Conservation (phyloP, 2,329 filamentous ascomycete species). For the Penicillium janthinellum region DNA sequence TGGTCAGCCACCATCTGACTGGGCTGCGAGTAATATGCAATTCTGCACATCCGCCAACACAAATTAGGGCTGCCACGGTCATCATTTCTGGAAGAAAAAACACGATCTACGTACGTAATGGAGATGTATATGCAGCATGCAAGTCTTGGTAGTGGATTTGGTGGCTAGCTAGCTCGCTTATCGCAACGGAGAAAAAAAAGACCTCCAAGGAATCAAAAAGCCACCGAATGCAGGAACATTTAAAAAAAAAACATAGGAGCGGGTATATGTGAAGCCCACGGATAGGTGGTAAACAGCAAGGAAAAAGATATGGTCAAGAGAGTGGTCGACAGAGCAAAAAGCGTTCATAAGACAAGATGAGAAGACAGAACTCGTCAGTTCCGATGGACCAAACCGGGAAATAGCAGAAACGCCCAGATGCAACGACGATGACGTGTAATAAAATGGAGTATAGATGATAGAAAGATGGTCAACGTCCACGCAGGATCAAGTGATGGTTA, state of each 20-base stretch:
- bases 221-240: background rate
- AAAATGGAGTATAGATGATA: conserved; percentile 5
- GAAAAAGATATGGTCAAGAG: conserved; percentile 4
- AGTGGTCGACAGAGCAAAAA: conserved; percentile 1
- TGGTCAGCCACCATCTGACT: conserved; percentile 12
- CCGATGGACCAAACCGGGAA: background rate
- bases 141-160: background rate
- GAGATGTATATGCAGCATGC: conserved; percentile 2
- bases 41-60: conserved; percentile 17
- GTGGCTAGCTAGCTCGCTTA: background rate
- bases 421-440: conserved; percentile 6
- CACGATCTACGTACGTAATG: conserved; percentile 1
- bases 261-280: conserved; percentile 7
- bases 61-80: conserved; percentile 2
- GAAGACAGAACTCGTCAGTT: background rate
- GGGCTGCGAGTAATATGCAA: background rate
- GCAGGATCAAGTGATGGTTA: background rate
- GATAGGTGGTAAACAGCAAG: background rate
- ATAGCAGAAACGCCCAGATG: conserved; percentile 11
- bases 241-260: conserved; percentile 1
- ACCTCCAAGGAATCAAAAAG: background rate
- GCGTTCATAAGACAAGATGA: conserved; percentile 6
- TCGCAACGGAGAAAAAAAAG: background rate
- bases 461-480: background rate
- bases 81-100: background rate